phyloP scores from a whole-genome alignment of 2,329 filamentous ascomycete genomes.

The Leptoxyphium fumago region DNA sequence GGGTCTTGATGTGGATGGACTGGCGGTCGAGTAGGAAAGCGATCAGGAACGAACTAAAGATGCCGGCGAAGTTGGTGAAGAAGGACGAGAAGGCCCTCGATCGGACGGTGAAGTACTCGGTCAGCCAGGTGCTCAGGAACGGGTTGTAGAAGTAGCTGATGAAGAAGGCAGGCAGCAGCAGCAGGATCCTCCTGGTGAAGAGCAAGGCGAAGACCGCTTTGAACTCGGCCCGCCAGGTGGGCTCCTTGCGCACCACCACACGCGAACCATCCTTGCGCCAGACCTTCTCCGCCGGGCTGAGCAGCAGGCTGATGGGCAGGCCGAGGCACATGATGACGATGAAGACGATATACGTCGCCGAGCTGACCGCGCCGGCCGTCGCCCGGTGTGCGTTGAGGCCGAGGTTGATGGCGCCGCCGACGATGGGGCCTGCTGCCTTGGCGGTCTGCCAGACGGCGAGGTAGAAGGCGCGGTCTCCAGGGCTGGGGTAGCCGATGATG shows the following conservation, averaged over 20 bases:
- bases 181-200: slow-evolving; percentile 18
- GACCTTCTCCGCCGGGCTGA: slow-evolving; percentile 32
- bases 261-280: slow-evolving; percentile 28
- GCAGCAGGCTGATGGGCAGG: slow-evolving; percentile 26
- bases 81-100: slow-evolving; percentile 21
- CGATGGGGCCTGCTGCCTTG: slow-evolving; percentile 25
- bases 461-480: slow-evolving; percentile 22
- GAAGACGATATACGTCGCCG: slow-evolving; percentile 30
- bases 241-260: slow-evolving; percentile 12
- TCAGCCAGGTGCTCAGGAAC: slow-evolving; percentile 16
- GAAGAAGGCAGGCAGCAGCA: slow-evolving; percentile 19
- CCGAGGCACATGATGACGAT: slow-evolving; percentile 35
- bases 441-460: slow-evolving; percentile 22
- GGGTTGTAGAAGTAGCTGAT: slow-evolving; percentile 24
- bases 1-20: slow-evolving; percentile 20
- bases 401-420: slow-evolving; percentile 37
- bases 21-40: slow-evolving; percentile 20
- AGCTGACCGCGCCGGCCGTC: slow-evolving; percentile 24
- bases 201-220: slow-evolving; percentile 18
- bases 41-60: slow-evolving; percentile 22
- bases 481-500: slow-evolving; percentile 30
- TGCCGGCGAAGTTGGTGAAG: slow-evolving; percentile 24
- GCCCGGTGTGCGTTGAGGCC: slow-evolving; percentile 29
- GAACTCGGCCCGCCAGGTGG: slow-evolving; percentile 16
- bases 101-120: slow-evolving; percentile 21